Base-by-base conservation (phyloP, 768 basidiomycete genomes). In the Suillus discolor region DNA sequence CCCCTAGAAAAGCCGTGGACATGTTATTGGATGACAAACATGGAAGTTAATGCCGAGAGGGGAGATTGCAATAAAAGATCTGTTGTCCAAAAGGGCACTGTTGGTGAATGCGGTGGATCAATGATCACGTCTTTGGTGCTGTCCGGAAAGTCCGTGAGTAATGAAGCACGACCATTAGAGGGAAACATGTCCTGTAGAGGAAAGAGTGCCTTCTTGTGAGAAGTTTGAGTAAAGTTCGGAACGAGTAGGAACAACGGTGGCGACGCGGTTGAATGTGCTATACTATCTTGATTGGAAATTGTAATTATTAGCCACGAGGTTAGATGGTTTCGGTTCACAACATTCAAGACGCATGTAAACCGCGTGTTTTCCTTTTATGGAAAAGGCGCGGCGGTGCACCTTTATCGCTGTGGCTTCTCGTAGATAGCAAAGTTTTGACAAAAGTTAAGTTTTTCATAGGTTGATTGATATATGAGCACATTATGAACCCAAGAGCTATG, bases 321-420 rank as follows among this genome's bases (percentile, higher is more conserved):
- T 63, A 49, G 39, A 65, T 75, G 45, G 62, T 18, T 51, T 51
- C 49, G 16, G 28, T 31, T 53, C 51, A 51, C 49, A 25, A 51
- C 49, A 51, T 28, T 15, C 51, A 65, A 39, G 69, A 70, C 72
- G 70, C 80, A 71, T 79, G 80, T 68, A 54, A 61, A 67, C 71
- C 73, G 75, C 80, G 71, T 81, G 80, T 75, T 72, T 64, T 61
- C 70, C 71, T 65, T 72, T 77, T 75, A 71, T 67, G 73, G 68
- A 67, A 71, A 62, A 71, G 70, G 68, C 68, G 72, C 64, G 60
- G 53, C 61, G 60, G 64, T 67, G 66, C 66, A 63, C n/a, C 64
- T 65, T 54, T 39, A 55, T 67, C 69, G 38, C 57, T 59, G 38
- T 57, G 15, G 55, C 55, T 57, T 36, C 47, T 36, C 11, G 34